Base-by-base conservation (phyloP, 257 asterid species). In the Solanum sitiens region DNA sequence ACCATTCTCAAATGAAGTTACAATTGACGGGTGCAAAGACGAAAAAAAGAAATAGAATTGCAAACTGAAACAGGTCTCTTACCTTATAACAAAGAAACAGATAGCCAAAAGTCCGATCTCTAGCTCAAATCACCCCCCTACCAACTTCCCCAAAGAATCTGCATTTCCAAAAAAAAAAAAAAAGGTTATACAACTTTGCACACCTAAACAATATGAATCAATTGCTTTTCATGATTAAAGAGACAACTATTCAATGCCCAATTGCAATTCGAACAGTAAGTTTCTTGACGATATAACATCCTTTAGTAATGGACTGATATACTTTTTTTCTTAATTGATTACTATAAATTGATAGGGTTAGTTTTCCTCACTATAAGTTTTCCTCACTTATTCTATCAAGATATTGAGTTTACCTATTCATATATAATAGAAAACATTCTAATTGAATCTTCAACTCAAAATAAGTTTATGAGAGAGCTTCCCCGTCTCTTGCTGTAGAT, bases 31-130 rank as follows among this genome's bases (percentile, higher is more conserved):
- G 6, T 50, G 61, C 56, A 50, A 33, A 47, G 40, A 73, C n/a
- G 15, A 18, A 86, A 86, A 86, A 53, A 86, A 86, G 0, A 30
- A 53, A 35, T 8, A 47, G 25, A 73, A 45, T 25, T 47, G 86
- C 88, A 89, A 86, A 88, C 77, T 80, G 37, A 90, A 90, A 79
- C 74, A 88, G 86, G 94, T 92, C 93, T 92, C 98, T 92, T 91
- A 95, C 98, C 98, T 95, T 95, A 87, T 94, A 87, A 91, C 95
- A 63, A 86, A 16, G 4, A 53, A 4, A 86, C 25, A 3, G 27
- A 33, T 70, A 32, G 63, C 74, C 76, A 75, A 50, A 53, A 27
- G 37, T 83, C 83, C 11, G 12, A n/a, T 23, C 27, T 87, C 80
- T 6, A 56, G 70, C 85, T 30, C 47, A 35, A 12, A 65, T 23